A percentile compares a stretch with the other conserved stretches of the same genome.
Conservation (phyloP, 78 protist species). For the Bigelowiella natans region DNA sequence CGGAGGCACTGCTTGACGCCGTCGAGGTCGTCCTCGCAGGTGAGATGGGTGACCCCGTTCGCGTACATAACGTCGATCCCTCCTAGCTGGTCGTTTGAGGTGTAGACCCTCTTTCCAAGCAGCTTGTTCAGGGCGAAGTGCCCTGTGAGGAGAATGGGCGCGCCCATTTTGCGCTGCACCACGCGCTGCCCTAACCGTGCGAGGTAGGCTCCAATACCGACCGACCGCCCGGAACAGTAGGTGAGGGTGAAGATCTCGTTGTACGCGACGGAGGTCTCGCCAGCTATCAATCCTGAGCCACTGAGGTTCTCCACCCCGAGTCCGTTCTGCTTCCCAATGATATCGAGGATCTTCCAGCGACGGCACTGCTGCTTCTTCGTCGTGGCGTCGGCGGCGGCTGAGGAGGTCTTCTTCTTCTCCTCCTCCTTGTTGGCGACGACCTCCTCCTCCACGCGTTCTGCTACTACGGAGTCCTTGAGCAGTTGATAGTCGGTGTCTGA, state of each 20-base stretch:
- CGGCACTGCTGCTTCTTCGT: background rate
- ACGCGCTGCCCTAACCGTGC: constrained; percentile 83
- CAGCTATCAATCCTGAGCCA: constrained; percentile 91
- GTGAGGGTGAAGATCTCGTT: constrained; percentile 74
- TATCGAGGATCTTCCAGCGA: constrained; percentile 1
- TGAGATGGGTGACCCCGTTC: constrained; percentile 86
- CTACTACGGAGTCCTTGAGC: background rate
- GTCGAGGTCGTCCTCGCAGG: constrained; percentile 58
- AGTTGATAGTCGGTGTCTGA: constrained; percentile 48
- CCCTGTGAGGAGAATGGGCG: constrained; percentile 89
- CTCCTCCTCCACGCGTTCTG: background rate
- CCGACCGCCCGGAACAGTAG: constrained; percentile 81
- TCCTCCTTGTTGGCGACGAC: constrained; percentile 22
- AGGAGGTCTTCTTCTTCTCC: too few relatives aligned
- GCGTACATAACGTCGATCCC: constrained; percentile 77
- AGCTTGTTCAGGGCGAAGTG: constrained; percentile 82
- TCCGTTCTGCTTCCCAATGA: constrained; percentile 43
- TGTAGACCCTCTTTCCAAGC: constrained; percentile 64
- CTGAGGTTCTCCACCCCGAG: constrained; percentile 92
- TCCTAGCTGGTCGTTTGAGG: constrained; percentile 83
- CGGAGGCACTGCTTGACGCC: constrained; percentile 44
- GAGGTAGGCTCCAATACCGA: constrained; percentile 95
- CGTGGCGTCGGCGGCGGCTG: too few relatives aligned
- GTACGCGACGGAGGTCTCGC: constrained; percentile 87
- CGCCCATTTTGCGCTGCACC: constrained; percentile 24